These are phyloP conservation scores for Akanthomyces dipterigenus DNA, from an alignment of 2,329 filamentous ascomycete species.

Conservation along the genomic window DNA sequence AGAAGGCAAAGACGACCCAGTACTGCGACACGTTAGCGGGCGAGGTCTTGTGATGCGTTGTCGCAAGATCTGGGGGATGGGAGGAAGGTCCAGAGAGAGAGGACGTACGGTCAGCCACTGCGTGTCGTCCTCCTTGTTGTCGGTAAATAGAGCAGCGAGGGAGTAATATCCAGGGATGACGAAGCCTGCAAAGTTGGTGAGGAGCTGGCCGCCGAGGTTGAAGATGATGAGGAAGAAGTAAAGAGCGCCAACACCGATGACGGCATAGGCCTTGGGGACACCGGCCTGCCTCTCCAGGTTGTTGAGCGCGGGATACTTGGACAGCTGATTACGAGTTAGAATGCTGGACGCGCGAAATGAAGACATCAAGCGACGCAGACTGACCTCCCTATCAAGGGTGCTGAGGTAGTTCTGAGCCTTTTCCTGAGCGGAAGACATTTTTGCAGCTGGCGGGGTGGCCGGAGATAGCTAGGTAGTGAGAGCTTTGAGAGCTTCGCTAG, in stretches of 20 bases:
- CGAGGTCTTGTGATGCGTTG: neutral
- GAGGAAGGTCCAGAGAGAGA: neutral
- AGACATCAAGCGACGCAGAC: slow-evolving; percentile 22
- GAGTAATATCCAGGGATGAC: slow-evolving; percentile 81
- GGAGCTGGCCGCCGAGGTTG: slow-evolving; percentile 82
- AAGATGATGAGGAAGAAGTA: slow-evolving; percentile 92
- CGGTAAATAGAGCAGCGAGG: slow-evolving; percentile 66
- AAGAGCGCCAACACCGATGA: slow-evolving; percentile 66
- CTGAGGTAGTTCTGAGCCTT: slow-evolving; percentile 69
- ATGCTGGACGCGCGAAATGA: neutral
- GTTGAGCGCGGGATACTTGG: slow-evolving; percentile 76
- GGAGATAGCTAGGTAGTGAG: slow-evolving; percentile 6
- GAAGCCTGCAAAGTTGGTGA: slow-evolving; percentile 83
- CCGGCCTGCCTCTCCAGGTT: slow-evolving; percentile 80
- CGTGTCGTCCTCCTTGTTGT: slow-evolving; percentile 68
- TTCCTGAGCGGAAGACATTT: slow-evolving; percentile 69
- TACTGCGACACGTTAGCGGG: slow-evolving; percentile 52
- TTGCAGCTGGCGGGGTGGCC: slow-evolving; percentile 23
- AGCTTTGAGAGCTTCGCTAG: neutral
- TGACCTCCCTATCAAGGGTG: slow-evolving; percentile 77
- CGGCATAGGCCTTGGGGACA: slow-evolving; percentile 78
- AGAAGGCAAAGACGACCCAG: slow-evolving; percentile 80
- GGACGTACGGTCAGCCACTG: slow-evolving; percentile 67
- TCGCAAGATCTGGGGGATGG: neutral
- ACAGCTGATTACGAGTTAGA: slow-evolving; percentile 49